Percentiles rank a stretch among this genome's conserved stretches.
Conservation (phyloP, 495 filamentous ascomycete species). For the Mytilinidion resinicola region DNA sequence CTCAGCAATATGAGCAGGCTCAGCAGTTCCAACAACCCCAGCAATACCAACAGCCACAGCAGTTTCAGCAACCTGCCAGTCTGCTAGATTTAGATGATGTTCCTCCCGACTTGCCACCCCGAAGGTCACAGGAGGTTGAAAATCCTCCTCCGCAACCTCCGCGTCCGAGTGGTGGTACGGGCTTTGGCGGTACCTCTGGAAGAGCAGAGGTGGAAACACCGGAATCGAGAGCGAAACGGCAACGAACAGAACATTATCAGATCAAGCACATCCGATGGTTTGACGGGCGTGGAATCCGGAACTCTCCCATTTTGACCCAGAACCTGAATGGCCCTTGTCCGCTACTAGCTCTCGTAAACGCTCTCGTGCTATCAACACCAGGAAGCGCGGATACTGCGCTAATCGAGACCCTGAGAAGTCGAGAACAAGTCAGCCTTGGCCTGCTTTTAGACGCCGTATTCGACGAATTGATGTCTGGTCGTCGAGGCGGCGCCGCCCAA, state of each 20-base stretch:
- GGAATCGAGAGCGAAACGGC: conserved; percentile 33
- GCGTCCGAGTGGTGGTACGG: conserved; percentile 16
- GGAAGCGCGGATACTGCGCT: conserved; percentile 59
- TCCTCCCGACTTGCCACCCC: conserved; percentile 18
- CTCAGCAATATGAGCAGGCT: background rate
- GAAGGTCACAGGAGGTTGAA: conserved; percentile 19
- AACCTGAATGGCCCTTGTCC: conserved; percentile 94
- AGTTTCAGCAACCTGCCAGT: background rate
- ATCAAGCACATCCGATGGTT: conserved; percentile 64
- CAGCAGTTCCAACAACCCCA: background rate
- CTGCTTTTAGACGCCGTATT: conserved; percentile 81
- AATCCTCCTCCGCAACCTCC: conserved; percentile 23
- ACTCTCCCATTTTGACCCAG: conserved; percentile 79
- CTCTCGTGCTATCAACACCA: conserved; percentile 72
- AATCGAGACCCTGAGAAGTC: conserved; percentile 63
- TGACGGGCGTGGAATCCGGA: conserved; percentile 44
- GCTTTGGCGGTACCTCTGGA: background rate
- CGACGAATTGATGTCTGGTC: conserved; percentile 78
- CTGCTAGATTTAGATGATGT: conserved; percentile 3
- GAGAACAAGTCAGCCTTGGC: conserved; percentile 83
- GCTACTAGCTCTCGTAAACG: conserved; percentile 88
- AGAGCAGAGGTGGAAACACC: conserved; percentile 26
- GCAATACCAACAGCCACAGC: background rate
- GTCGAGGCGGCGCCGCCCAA: conserved; percentile 43
- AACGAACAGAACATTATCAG: conserved; percentile 60